Conservation (phyloP, 179 eudicot genomes). For the Sideroxylon spinosum region DNA sequence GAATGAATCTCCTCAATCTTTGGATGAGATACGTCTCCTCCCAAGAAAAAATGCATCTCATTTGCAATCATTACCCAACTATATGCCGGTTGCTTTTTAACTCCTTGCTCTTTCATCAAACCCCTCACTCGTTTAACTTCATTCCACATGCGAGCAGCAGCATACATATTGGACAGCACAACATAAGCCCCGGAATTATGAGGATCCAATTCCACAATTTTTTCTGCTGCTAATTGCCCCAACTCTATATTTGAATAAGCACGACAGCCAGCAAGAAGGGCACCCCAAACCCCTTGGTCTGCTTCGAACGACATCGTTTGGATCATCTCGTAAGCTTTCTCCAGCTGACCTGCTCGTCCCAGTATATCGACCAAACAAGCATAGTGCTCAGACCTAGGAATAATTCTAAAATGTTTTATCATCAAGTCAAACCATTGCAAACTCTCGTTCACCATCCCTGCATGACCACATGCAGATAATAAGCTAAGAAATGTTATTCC, state of each 20-base stretch:
- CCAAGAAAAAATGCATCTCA: slow-evolving; percentile 31
- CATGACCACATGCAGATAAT: slow-evolving; percentile 58
- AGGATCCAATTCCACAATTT: slow-evolving; percentile 34
- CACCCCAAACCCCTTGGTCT: slow-evolving; percentile 53
- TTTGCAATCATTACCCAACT: slow-evolving; percentile 46
- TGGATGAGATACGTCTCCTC: slow-evolving; percentile 35
- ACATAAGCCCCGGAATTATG: slow-evolving; percentile 41
- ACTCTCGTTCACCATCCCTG: slow-evolving; percentile 39
- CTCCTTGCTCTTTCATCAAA: slow-evolving; percentile 42
- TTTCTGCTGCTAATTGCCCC: slow-evolving; percentile 49
- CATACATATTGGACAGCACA: slow-evolving; percentile 50
- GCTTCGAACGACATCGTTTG: slow-evolving; percentile 44
- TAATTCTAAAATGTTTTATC: slow-evolving; percentile 32
- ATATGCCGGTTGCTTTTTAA: slow-evolving; percentile 46
- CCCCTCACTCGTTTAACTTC: slow-evolving; percentile 48
- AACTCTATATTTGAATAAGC: slow-evolving; percentile 35
- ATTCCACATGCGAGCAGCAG: slow-evolving; percentile 45
- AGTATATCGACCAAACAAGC: slow-evolving; percentile 46
- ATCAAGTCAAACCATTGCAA: slow-evolving; percentile 37
- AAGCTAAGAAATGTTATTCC: slow-evolving; percentile 63
- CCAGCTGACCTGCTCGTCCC: slow-evolving; percentile 53
- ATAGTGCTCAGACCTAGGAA: slow-evolving; percentile 46
- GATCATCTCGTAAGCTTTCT: slow-evolving; percentile 47
- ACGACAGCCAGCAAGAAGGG: slow-evolving; percentile 56
- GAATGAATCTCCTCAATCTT: slow-evolving; percentile 28